Conservation (phyloP, 257 asterid species). For the Salvia rosmarinus region DNA sequence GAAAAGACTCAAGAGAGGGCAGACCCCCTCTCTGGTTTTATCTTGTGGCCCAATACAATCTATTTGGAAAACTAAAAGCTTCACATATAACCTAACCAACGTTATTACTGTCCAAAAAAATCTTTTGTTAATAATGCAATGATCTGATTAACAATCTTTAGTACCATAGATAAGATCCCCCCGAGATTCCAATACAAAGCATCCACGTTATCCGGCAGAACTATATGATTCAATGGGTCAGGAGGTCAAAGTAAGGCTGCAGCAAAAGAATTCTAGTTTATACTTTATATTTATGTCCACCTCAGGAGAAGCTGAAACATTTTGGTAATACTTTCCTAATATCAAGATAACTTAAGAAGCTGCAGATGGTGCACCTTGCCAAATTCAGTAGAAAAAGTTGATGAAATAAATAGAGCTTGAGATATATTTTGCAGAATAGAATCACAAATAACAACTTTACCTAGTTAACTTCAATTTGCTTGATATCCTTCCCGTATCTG, state of each 20-base stretch:
- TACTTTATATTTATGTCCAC: neutral
- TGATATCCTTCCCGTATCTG: slow-evolving; percentile 60
- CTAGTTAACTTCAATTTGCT: slow-evolving; percentile 74
- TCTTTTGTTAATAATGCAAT: neutral
- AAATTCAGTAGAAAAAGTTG: neutral
- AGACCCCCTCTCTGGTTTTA: neutral
- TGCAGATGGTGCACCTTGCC: neutral
- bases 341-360: slow-evolving; percentile 12
- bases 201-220: neutral
- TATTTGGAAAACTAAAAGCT: neutral
- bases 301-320: neutral
- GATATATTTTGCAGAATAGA: slow-evolving; percentile 5
- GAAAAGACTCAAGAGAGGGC: slow-evolving; percentile 15
- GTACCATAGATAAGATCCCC: neutral
- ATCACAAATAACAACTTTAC: slow-evolving; percentile 41
- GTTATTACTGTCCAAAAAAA: neutral
- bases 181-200: neutral
- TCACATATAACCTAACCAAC: neutral
- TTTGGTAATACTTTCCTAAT: neutral
- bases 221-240: neutral
- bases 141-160: too few relatives aligned
- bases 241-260: neutral
- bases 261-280: slow-evolving; percentile 5
- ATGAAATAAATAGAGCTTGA: slow-evolving; percentile 9
- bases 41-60: neutral